These are phyloP conservation scores for Parastagonospora avenae DNA, from an alignment of 2,329 filamentous ascomycete genomes.

Conservation along the genomic window DNA sequence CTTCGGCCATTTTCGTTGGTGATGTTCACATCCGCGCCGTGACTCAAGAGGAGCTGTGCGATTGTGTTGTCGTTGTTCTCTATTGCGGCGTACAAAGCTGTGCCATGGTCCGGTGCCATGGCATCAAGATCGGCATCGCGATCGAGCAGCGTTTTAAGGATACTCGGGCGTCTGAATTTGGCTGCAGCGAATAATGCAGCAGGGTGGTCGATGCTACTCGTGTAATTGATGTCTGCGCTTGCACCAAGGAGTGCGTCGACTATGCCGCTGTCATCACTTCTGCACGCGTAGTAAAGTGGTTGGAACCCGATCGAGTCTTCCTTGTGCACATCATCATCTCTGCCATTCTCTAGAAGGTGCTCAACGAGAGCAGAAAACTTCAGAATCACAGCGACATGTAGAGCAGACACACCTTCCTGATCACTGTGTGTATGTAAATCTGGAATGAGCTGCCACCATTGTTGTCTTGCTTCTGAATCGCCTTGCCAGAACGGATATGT, in stretches of 20 bases:
- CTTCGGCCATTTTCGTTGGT: conserved; percentile 11
- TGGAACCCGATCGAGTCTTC: conserved; percentile 25
- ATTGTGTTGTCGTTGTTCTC: conserved; percentile 11
- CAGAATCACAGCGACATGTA: conserved; percentile 25
- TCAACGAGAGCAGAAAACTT: conserved; percentile 23
- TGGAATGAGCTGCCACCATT: conserved; percentile 22
- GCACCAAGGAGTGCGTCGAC: conserved; percentile 19
- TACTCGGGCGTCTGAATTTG: conserved; percentile 12
- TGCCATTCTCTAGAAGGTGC: conserved; percentile 15
- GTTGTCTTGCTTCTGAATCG: conserved; percentile 14
- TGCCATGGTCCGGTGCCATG: conserved; percentile 11
- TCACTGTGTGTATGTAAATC: conserved; percentile 12
- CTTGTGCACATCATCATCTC: conserved; percentile 15
- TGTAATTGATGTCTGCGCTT: conserved; percentile 19
- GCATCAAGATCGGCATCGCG: conserved; percentile 19
- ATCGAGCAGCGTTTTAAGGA: conserved; percentile 21
- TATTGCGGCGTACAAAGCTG: conserved; percentile 21
- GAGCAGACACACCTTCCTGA: conserved; percentile 17
- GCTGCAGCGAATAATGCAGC: conserved; percentile 22
- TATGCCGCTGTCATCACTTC: conserved; percentile 19
- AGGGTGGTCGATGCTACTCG: conserved; percentile 7
- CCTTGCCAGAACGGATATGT: conserved; percentile 22
- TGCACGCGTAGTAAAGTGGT: conserved; percentile 27
- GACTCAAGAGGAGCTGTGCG: conserved; percentile 14
- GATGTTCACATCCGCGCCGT: conserved; percentile 21